Percentiles rank a stretch among this genome's conserved stretches.
These are phyloP conservation scores for Atkinsonella hypoxylon DNA, from an alignment of 2,329 filamentous ascomycete genomes.

Conservation along the genomic window DNA sequence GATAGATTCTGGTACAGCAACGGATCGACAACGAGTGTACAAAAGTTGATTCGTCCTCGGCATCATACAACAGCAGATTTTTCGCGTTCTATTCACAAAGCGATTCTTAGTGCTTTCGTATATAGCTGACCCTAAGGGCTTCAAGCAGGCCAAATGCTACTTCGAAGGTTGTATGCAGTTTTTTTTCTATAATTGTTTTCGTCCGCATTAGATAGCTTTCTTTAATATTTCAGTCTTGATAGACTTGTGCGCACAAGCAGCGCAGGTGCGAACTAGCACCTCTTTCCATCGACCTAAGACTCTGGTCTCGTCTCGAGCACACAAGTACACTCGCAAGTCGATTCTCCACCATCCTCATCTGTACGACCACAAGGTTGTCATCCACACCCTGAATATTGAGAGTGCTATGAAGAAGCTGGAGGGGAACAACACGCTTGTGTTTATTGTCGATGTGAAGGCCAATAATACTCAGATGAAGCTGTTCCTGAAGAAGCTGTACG, in stretches of 20 bases:
- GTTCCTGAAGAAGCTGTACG: constrained; percentile 97
- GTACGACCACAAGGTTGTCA: constrained; percentile 94
- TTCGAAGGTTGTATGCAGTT: constrained; percentile 76
- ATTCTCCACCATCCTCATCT: constrained; percentile 81
- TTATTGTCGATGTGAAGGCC: constrained; percentile 93
- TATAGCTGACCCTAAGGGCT: constrained; percentile 49
- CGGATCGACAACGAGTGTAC: constrained; percentile 5
- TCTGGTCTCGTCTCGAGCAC: constrained; percentile 74
- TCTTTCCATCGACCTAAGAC: constrained; percentile 98
- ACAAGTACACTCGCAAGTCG: constrained; percentile 96
- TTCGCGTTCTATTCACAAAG: constrained; percentile 60
- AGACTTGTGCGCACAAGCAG: constrained; percentile 63
- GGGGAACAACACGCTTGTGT: constrained; percentile 99
- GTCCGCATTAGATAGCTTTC: neutral
- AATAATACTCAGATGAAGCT: constrained; percentile 99
- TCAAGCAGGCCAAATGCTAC: constrained; percentile 93
- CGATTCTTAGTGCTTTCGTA: constrained; percentile 57
- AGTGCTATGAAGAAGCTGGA: constrained; percentile 99
- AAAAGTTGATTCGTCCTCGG: constrained; percentile 13
- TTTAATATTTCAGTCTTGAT: neutral
- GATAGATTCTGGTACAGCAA: constrained; percentile 8
- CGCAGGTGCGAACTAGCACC: constrained; percentile 84
- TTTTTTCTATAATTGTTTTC: neutral
- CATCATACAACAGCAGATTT: constrained; percentile 64
- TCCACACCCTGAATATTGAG: constrained; percentile 99